Conservation (phyloP, 805 yeast genomes). For the Candida maris region DNA sequence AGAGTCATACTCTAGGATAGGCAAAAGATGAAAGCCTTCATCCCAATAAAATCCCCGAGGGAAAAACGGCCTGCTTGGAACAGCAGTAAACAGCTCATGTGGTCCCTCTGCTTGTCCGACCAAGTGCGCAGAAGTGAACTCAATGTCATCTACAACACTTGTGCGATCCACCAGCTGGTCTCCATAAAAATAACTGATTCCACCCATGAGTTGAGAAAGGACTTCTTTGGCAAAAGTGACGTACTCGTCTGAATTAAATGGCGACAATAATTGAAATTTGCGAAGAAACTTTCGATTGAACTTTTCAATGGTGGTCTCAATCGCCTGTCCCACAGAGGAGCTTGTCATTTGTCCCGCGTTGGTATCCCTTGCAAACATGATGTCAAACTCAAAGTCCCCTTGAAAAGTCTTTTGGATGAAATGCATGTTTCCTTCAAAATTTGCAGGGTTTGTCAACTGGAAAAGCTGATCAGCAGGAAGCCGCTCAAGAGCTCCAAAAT, state of each 20-base stretch:
- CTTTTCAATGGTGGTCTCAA: constrained; percentile 31
- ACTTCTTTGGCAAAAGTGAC: constrained; percentile 68
- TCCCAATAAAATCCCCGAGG: constrained; percentile 99
- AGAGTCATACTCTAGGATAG: constrained; percentile 76
- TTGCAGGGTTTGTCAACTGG: constrained; percentile 53
- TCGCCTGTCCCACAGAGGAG: constrained; percentile 34
- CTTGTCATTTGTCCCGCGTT: constrained; percentile 34
- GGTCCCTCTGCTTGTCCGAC: constrained; percentile 72
- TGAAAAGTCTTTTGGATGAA: constrained; percentile 70
- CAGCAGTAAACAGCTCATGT: constrained; percentile 68
- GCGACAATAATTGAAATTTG: constrained; percentile 50
- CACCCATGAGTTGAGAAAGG: constrained; percentile 82
- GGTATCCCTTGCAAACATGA: constrained; percentile 51
- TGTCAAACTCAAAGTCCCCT: constrained; percentile 73
- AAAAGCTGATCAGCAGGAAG: constrained; percentile 50
- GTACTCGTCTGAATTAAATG: constrained; percentile 46
- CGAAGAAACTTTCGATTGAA: constrained; percentile 52
- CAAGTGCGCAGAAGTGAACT: constrained; percentile 49
- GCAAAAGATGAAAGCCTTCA: constrained; percentile 91
- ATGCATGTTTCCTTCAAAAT: constrained; percentile 74
- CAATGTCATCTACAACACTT: constrained; percentile 64
- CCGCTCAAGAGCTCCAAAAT: constrained; percentile 19
- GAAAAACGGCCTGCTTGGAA: constrained; percentile 90
- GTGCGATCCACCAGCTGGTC: constrained; percentile 75
- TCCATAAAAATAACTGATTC: constrained; percentile 85